Percentiles rank a stretch among this genome's conserved stretches.
phyloP scores from a whole-genome alignment of 306 rosid species.

The Abrus precatorius region DNA sequence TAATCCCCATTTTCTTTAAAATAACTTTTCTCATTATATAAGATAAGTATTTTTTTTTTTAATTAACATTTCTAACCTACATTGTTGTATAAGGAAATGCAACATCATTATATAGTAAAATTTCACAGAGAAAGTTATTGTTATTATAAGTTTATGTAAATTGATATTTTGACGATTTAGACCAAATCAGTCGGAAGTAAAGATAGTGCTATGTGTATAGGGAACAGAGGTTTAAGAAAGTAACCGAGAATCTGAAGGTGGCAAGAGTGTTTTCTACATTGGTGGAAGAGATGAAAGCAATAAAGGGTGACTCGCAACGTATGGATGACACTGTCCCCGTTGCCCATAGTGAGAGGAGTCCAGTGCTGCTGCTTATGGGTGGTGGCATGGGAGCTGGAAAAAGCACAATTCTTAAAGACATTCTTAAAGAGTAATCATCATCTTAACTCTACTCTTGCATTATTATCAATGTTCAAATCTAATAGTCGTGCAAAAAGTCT shows the following conservation, averaged over 20 bases:
- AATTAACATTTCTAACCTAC: background rate
- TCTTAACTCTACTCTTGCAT: background rate
- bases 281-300: slow-evolving; percentile 84
- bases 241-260: slow-evolving; percentile 69
- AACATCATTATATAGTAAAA: background rate
- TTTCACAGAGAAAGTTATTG: background rate
- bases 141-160: background rate
- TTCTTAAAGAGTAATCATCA: slow-evolving; percentile 68
- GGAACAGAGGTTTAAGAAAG: slow-evolving; percentile 77
- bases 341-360: slow-evolving; percentile 70
- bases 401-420: slow-evolving; percentile 90
- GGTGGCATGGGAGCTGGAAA: slow-evolving; percentile 99
- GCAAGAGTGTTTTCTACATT: slow-evolving; percentile 74
- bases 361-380: slow-evolving; percentile 89
- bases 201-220: slow-evolving; percentile 38
- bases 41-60: background rate
- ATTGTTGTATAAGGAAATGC: background rate
- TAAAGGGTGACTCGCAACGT: slow-evolving; percentile 55
- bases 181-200: background rate
- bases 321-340: slow-evolving; percentile 58
- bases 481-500: background rate
- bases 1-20: background rate
- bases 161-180: background rate
- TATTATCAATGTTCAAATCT: background rate
- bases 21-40: background rate